phyloP scores from a whole-genome alignment of 139 green algal species.

The Picochlorum sp. region DNA sequence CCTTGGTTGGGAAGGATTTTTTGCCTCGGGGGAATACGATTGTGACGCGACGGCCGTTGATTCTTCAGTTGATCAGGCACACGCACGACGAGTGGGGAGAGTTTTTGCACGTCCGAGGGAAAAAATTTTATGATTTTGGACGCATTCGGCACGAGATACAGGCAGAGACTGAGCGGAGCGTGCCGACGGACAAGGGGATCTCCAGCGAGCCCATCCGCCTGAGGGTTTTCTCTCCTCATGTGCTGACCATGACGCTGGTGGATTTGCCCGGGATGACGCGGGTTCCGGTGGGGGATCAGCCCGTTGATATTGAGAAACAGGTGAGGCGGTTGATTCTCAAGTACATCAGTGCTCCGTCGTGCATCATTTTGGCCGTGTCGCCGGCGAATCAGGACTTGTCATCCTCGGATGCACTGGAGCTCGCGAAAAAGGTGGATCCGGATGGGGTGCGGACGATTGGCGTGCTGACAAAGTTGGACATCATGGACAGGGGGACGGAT shows the following conservation, averaged over 20 bases:
- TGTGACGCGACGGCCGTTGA: conserved; percentile 80
- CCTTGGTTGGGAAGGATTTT: conserved; percentile 90
- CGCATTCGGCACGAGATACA: conserved; percentile 84
- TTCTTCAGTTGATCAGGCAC: conserved; percentile 77
- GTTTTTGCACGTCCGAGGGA: conserved; percentile 84
- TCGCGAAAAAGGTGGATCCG: conserved; percentile 82
- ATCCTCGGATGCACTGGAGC: conserved; percentile 87
- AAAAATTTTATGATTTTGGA: conserved; percentile 86
- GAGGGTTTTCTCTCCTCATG: conserved; percentile 83
- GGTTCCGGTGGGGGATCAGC: conserved; percentile 97
- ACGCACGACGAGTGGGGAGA: conserved; percentile 80
- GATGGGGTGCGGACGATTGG: conserved; percentile 59
- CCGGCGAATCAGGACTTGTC: conserved; percentile 93
- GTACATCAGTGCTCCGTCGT: conserved; percentile 81
- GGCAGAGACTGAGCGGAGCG: conserved; percentile 80
- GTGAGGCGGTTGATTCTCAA: conserved; percentile 78
- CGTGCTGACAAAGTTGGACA: conserved; percentile 95
- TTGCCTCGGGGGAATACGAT: conserved; percentile 86
- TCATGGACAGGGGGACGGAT: conserved; percentile 97
- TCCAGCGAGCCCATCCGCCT: conserved; percentile 93
- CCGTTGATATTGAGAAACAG: conserved; percentile 84
- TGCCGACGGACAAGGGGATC: conserved; percentile 84
- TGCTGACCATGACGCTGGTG: conserved; percentile 97
- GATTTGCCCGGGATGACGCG: conserved; percentile 94
- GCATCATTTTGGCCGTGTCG: conserved; percentile 89